Base-by-base conservation (phyloP, 2,329 filamentous ascomycete genomes). In the Alternaria triticina region DNA sequence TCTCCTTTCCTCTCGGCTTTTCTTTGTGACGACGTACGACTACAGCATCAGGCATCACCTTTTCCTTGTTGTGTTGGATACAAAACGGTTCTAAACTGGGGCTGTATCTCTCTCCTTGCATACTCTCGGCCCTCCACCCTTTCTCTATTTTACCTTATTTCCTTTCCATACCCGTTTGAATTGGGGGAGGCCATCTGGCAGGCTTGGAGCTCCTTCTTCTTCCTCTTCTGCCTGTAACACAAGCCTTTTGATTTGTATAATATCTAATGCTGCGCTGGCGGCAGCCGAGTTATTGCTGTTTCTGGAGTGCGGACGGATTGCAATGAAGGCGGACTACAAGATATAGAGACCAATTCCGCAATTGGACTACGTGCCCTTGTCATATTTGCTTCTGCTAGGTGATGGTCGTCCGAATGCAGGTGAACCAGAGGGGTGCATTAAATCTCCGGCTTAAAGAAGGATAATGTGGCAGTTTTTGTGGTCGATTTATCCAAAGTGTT, bases 211-310 rank as follows among this genome's bases (percentile, higher is more conserved):
- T 51, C 59, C 40, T 59, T 58, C 52, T 57, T 59, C 64, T 11
- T 61, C 43, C 22, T 28, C n/a, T 50, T 54, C 49, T 62, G 49
- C 22, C 33, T 58, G 54, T 58, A 57, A 51, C 40, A 59, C 30
- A 43, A 49, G 43, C 43, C 22, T 43, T 40, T 22, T 17, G 33
- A 55, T 59, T 47, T 73, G 70, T 74, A 70, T 75, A 75, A 72
- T 74, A 73, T 64, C 54, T 73, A 72, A 76, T 74, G 70, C 71
- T 72, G 70, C 71, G 40, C 57, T 47, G 61, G 61, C 46, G 56
- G 56, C 43, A 57, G 64, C 59, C 49, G 17, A 20, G 27, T 62
- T 28, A 6, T 30, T 56, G 61, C 30, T 51, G 28, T 47, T 51
- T 59, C 33, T 49, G 30, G 49, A 25, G 43, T 28, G 57, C 33